phyloP scores from a whole-genome alignment of 495 filamentous ascomycete genomes.

The Collariella sp. region DNA sequence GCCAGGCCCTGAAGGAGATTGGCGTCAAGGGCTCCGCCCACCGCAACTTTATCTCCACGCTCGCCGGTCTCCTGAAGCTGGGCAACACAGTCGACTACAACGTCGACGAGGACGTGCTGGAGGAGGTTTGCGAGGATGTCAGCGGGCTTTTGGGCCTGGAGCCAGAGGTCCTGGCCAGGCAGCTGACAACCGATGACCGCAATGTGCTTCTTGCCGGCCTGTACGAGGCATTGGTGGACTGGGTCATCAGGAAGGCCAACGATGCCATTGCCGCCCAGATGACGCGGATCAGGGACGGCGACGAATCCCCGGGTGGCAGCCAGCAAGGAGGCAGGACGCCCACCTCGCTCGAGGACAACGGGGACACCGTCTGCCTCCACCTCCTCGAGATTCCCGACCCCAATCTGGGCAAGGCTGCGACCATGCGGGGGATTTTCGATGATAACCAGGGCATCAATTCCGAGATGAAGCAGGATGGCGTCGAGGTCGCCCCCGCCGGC shows the following conservation, averaged over 20 bases:
- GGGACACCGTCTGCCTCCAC: constrained; percentile 81
- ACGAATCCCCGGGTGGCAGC: constrained; percentile 54
- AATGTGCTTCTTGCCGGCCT: constrained; percentile 73
- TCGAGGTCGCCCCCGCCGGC: constrained; percentile 57
- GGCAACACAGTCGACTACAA: constrained; percentile 81
- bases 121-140: constrained; percentile 84
- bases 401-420: constrained; percentile 71
- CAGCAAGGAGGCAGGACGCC: constrained; percentile 47
- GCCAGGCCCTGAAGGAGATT: constrained; percentile 71
- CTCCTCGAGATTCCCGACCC: constrained; percentile 78
- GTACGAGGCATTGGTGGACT: constrained; percentile 93
- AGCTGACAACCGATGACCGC: constrained; percentile 75
- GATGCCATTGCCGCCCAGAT: constrained; percentile 76
- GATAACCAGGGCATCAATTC: constrained; percentile 85
- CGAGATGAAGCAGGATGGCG: constrained; percentile 93
- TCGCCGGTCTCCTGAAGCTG: constrained; percentile 83
- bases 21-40: constrained; percentile 82
- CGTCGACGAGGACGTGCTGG: constrained; percentile 77
- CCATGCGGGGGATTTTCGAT: constrained; percentile 84
- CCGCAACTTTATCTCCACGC: constrained; percentile 68
- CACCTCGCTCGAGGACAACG: constrained; percentile 54
- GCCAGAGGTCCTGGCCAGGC: constrained; percentile 69
- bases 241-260: constrained; percentile 84
- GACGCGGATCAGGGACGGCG: constrained; percentile 46
- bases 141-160: constrained; percentile 77